phyloP scores from a whole-genome alignment of 225 moss, liverwort and hornwort genomes.

The Climacium dendroides region DNA sequence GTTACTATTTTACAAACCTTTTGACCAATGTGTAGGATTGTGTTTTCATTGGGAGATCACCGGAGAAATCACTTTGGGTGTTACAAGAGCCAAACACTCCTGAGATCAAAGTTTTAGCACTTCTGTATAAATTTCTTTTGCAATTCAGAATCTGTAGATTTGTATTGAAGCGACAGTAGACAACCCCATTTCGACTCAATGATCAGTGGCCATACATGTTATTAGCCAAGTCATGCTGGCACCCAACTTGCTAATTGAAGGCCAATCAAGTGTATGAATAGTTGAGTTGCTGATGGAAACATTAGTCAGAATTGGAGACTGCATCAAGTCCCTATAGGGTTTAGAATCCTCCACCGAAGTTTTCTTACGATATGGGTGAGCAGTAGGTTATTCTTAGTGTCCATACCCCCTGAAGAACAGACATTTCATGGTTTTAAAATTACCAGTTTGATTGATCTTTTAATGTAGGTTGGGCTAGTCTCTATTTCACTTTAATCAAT shows the following conservation, averaged over 20 bases:
- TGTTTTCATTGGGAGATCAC: not conserved
- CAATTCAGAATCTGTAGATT: not conserved
- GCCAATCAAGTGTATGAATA: not conserved
- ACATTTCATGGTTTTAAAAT: not conserved
- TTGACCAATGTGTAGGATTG: not conserved
- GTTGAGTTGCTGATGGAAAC: not conserved
- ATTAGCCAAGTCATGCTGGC: not conserved
- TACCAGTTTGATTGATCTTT: not conserved
- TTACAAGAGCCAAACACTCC: not conserved
- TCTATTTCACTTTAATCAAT: not conserved
- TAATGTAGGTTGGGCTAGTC: not conserved
- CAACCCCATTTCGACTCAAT: not conserved
- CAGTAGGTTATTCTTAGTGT: not conserved
- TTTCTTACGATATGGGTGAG: not conserved
- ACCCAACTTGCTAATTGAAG: not conserved
- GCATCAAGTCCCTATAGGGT: not conserved
- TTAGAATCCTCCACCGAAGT: not conserved
- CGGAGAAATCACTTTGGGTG: not conserved
- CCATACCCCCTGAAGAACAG: not conserved
- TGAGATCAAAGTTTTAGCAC: not conserved
- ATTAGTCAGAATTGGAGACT: not conserved
- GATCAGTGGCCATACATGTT: not conserved
- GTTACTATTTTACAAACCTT: not conserved
- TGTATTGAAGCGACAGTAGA: not conserved
- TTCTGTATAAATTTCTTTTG: not conserved